phyloP scores from a whole-genome alignment of 306 rosid genomes.

The Quercus berberidifolia region DNA sequence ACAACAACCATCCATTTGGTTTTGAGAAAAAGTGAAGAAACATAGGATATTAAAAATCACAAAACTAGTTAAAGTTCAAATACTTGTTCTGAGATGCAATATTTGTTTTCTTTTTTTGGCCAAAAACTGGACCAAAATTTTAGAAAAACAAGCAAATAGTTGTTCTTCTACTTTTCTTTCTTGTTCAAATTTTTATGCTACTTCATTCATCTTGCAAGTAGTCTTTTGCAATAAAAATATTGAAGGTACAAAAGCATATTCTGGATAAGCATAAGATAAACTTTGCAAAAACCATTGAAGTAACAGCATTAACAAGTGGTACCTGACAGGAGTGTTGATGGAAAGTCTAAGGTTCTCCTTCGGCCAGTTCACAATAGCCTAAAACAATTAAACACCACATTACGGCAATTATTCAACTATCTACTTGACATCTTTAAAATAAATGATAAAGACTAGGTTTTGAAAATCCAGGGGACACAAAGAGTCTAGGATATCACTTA shows the following conservation, averaged over 20 bases:
- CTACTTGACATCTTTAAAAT: conserved; percentile 1
- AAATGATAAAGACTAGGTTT: conserved; percentile 46
- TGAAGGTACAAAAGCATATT: neutral
- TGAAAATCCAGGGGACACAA: conserved; percentile 72
- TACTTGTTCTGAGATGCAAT: neutral
- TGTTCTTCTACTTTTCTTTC: neutral
- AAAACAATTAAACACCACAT: conserved; percentile 17
- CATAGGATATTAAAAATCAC: neutral
- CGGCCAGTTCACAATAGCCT: conserved; percentile 92
- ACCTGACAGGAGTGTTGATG: conserved; percentile 86
- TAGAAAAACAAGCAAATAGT: neutral
- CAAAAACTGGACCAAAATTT: neutral
- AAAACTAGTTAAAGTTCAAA: neutral
- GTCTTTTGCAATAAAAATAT: neutral
- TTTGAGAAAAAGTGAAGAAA: neutral
- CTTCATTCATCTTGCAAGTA: too few relatives aligned
- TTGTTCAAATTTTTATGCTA: too few relatives aligned
- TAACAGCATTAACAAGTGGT: conserved; percentile 12
- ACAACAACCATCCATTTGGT: neutral
- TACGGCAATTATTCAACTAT: conserved; percentile 13
- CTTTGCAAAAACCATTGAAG: conserved; percentile 1
- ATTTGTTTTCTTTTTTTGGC: neutral
- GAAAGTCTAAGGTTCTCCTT: conserved; percentile 73
- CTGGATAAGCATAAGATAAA: conserved; percentile 7
- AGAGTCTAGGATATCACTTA: conserved; percentile 86